These are phyloP conservation scores for Solanum boliviense DNA, from an alignment of 257 asterid genomes.

Conservation along the genomic window DNA sequence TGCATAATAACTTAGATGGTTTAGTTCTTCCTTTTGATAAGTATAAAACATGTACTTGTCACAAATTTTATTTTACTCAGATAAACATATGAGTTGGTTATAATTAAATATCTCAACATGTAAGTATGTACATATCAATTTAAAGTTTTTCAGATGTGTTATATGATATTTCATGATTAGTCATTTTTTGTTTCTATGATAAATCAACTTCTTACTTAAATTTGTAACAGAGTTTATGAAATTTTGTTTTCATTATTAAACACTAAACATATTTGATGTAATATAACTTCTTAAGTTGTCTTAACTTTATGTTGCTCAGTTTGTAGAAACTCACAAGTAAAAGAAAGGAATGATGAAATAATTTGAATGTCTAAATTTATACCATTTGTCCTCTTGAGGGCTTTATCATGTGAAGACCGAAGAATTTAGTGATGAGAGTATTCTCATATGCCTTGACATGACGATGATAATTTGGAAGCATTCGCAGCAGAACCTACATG, in stretches of 20 bases:
- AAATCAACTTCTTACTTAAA: neutral
- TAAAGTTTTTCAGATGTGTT: neutral
- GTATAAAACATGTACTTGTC: neutral
- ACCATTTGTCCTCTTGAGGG: slow-evolving; percentile 94
- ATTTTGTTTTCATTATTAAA: neutral
- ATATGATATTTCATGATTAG: neutral
- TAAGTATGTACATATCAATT: neutral
- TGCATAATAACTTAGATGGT: neutral
- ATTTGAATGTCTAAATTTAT: neutral
- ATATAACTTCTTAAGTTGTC: neutral
- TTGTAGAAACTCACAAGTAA: neutral
- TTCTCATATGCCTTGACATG: slow-evolving; percentile 76
- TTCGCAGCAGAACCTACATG: slow-evolving; percentile 71
- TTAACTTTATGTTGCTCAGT: neutral
- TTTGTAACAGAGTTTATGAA: neutral
- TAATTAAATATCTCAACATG: neutral
- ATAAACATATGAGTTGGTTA: neutral
- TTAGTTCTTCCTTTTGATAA: neutral
- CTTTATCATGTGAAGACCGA: slow-evolving; percentile 94
- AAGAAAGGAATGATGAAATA: neutral
- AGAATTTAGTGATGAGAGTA: slow-evolving; percentile 87
- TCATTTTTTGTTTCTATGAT: neutral
- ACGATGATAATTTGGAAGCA: slow-evolving; percentile 84
- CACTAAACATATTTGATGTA: neutral
- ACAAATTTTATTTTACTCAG: neutral